Base-by-base conservation (phyloP, 345 rosid genomes). In the Cardiospermum halicacabum region DNA sequence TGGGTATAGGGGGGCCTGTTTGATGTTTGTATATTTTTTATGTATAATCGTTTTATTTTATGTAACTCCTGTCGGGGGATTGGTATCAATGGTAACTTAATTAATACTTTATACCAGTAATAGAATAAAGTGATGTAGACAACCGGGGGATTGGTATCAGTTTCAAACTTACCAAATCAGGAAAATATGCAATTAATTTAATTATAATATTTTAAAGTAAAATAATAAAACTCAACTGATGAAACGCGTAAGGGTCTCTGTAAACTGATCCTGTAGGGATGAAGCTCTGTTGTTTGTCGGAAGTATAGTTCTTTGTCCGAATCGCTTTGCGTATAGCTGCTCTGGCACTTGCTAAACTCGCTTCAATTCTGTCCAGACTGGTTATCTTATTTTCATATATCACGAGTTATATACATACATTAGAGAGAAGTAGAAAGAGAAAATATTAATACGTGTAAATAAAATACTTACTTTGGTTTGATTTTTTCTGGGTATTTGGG, bases 171-270 rank as follows among this genome's bases (percentile, higher is more conserved):
- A 39, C 43, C 43, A 39, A 39, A 39, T 9, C 15, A 39, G 13
- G n/a, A n/a, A n/a, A 9, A 39, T 39, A 39, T 39, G 12, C 13
- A 39, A 39, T 39, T 11, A 39, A 9, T 39, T 9, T 39, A 8
- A 50, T 4, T 50, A 19, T 50, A 22, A 50, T 22, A 50, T 19
- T 50, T 12, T 2, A 22, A 27, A 1, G 22, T 50, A 19, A 21
- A 50, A 50, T 3, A 27, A 19, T 50, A 45, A n/a, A 7, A 48
- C 57, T 58, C 32, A 57, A 67, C 70, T 58, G 64, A 58, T 67
- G 70, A 25, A 67, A 67, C 3, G 63, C 70, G 5, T 57, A 57
- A 5, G 64, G 48, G 45, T 67, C 58, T 21, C 57, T 45, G 57
- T 67, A 67, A 47, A 67, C 34, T 31, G 21, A 19, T 19, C 70